A percentile compares a stretch with the other conserved stretches of the same genome.
phyloP scores from a whole-genome alignment of 169 alveolate species.

The Plasmodium blacklocki region DNA sequence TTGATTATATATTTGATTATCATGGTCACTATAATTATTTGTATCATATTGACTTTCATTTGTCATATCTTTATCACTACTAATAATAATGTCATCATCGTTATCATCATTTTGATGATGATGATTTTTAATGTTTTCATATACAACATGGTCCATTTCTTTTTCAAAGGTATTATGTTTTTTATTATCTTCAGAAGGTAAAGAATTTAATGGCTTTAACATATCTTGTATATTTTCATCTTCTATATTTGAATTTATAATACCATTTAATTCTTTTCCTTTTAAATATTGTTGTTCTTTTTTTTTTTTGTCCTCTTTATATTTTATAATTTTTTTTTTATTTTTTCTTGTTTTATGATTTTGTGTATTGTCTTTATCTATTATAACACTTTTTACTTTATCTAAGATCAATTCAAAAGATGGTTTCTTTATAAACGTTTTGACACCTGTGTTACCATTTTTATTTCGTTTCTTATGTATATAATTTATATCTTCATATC shows the following conservation, averaged over 20 bases:
- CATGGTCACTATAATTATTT: neutral
- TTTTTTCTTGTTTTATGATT: slow-evolving; percentile 10
- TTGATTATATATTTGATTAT: slow-evolving; percentile 6
- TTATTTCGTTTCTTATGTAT: slow-evolving; percentile 18
- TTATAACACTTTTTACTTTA: slow-evolving; percentile 44
- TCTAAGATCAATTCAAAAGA: slow-evolving; percentile 60
- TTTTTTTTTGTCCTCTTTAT: slow-evolving; percentile 8
- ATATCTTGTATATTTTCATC: slow-evolving; percentile 25
- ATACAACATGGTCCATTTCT: neutral
- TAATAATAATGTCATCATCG: neutral
- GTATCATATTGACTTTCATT: slow-evolving; percentile 5
- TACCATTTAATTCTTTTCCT: neutral
- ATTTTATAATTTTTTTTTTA: slow-evolving; percentile 16
- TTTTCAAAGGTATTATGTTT: neutral
- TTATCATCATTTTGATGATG: neutral
- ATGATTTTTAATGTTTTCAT: neutral
- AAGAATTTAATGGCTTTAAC: slow-evolving; percentile 22
- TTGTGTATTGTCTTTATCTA: slow-evolving; percentile 7
- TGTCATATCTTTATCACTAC: neutral
- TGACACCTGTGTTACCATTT: slow-evolving; percentile 2
- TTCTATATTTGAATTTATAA: neutral
- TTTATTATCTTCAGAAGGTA: neutral
- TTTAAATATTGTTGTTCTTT: neutral
- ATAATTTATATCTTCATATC: slow-evolving; percentile 67
- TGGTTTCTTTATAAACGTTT: slow-evolving; percentile 44